phyloP scores from a whole-genome alignment of 2,329 filamentous ascomycete genomes.

The Didymella pomorum region DNA sequence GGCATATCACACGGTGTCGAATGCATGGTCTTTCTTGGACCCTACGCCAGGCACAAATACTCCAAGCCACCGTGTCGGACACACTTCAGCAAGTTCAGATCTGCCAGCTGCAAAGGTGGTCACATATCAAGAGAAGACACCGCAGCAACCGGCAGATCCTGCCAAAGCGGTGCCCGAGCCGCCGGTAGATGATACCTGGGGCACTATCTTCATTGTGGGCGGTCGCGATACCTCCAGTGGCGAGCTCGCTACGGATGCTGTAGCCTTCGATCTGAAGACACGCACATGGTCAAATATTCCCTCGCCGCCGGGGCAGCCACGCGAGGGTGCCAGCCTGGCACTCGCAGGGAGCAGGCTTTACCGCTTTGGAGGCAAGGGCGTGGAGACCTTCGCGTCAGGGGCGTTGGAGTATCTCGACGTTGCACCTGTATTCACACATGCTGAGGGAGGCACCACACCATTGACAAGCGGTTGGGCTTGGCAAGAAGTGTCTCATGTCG shows the following conservation, averaged over 20 bases:
- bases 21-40: conserved; percentile 53
- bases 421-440: conserved; percentile 46
- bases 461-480: conserved; percentile 45
- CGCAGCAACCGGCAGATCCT: conserved; percentile 54
- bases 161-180: conserved; percentile 53
- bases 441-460: conserved; percentile 47
- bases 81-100: conserved; percentile 51
- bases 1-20: conserved; percentile 54
- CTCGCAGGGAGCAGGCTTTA: conserved; percentile 59
- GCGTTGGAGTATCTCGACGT: conserved; percentile 46
- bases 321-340: conserved; percentile 53
- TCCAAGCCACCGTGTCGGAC: conserved; percentile 46
- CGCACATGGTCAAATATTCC: conserved; percentile 62
- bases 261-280: conserved; percentile 60
- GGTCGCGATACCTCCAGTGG: conserved; percentile 47
- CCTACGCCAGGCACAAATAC: conserved; percentile 35
- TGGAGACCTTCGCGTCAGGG: conserved; percentile 30
- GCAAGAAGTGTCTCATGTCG: conserved; percentile 37
- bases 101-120: conserved; percentile 49
- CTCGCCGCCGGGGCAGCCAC: conserved; percentile 50
- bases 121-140: conserved; percentile 44
- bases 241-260: conserved; percentile 55
- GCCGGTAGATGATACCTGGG: conserved; percentile 52
- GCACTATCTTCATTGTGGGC: conserved; percentile 62
- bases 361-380: conserved; percentile 52